phyloP scores from a whole-genome alignment of 371 early-diverging fungal species.

The Syncephalastrum monosporum region DNA sequence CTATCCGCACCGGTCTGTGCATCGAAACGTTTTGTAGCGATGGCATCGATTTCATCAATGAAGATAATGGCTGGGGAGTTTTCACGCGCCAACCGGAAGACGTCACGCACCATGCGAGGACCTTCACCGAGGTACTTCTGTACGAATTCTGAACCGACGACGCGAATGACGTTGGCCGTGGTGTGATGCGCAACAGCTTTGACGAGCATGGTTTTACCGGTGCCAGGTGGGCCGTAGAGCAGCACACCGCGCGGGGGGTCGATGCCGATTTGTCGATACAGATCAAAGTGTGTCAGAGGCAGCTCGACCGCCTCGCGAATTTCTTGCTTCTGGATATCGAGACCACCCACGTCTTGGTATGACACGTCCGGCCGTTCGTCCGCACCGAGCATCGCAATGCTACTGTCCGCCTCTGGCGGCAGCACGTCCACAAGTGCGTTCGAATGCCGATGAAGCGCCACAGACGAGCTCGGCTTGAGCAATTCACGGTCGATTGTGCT shows the following conservation, averaged over 20 bases:
- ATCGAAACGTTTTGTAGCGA: constrained; percentile 99
- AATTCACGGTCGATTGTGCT: constrained; percentile 98
- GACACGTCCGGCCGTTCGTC: constrained; percentile 97
- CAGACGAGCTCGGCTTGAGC: constrained; percentile 96
- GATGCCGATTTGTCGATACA: constrained; percentile 99
- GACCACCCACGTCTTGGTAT: constrained; percentile 98
- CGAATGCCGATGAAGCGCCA: constrained; percentile 98
- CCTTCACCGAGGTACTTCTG: constrained; percentile 99
- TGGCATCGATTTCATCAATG: constrained; percentile 99
- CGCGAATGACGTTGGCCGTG: constrained; percentile 98
- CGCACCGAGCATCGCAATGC: constrained; percentile 93
- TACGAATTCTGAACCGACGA: constrained; percentile 99
- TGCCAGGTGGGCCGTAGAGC: constrained; percentile 98
- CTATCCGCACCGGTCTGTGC: constrained; percentile 99
- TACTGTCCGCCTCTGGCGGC: constrained; percentile 97
- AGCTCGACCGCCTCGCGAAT: constrained; percentile 99
- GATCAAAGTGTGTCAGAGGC: constrained; percentile 99
- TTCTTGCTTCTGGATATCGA: constrained; percentile 99
- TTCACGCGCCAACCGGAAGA: constrained; percentile 98
- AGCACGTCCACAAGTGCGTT: constrained; percentile 97
- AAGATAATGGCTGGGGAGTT: constrained; percentile 99
- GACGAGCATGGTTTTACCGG: constrained; percentile 98
- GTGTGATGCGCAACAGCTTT: constrained; percentile 99
- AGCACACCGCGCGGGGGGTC: constrained; percentile 98
- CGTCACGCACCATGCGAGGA: constrained; percentile 99